Evolutionary conservation across 441 rosid genomes (phyloP).

Genomic region (Croton setiger): DNA sequence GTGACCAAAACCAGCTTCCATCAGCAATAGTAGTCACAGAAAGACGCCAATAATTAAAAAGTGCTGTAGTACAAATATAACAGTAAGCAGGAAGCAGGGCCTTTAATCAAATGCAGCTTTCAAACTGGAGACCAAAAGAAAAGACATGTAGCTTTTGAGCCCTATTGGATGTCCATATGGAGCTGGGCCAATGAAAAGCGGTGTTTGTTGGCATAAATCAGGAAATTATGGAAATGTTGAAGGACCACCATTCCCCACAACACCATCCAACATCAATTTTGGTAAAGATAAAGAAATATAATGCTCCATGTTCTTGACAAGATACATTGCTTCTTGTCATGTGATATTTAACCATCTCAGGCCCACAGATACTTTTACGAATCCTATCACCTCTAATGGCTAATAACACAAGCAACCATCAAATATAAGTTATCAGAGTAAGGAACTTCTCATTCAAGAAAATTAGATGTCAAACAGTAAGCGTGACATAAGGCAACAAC

Average conservation of each 20-base stretch:
- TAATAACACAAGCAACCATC: constrained; percentile 31
- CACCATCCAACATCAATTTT: constrained; percentile 31
- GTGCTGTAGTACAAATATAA: constrained; percentile 15
- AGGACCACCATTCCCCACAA: constrained; percentile 35
- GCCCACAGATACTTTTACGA: constrained; percentile 32
- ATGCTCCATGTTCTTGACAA: constrained; percentile 36
- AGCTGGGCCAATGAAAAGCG: constrained; percentile 26
- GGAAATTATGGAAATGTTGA: constrained; percentile 25
- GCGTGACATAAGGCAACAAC: not conserved
- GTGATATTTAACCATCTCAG: constrained; percentile 33
- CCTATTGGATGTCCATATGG: constrained; percentile 21
- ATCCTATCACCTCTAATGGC: constrained; percentile 33
- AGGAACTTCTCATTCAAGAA: constrained; percentile 20
- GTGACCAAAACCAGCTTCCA: constrained; percentile 5
- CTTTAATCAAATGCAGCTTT: constrained; percentile 19
- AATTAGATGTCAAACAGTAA: constrained; percentile 5
- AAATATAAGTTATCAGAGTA: constrained; percentile 5
- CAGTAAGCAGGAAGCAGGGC: constrained; percentile 19
- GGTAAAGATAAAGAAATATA: constrained; percentile 29
- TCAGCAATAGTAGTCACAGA: constrained; percentile 18
- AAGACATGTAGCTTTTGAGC: constrained; percentile 20
- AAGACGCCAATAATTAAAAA: constrained; percentile 27
- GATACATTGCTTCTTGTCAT: constrained; percentile 42
- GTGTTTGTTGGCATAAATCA: constrained; percentile 29
- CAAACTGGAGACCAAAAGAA: constrained; percentile 29